phyloP scores from a whole-genome alignment of 495 filamentous ascomycete genomes.

The Daldinia concentrica region DNA sequence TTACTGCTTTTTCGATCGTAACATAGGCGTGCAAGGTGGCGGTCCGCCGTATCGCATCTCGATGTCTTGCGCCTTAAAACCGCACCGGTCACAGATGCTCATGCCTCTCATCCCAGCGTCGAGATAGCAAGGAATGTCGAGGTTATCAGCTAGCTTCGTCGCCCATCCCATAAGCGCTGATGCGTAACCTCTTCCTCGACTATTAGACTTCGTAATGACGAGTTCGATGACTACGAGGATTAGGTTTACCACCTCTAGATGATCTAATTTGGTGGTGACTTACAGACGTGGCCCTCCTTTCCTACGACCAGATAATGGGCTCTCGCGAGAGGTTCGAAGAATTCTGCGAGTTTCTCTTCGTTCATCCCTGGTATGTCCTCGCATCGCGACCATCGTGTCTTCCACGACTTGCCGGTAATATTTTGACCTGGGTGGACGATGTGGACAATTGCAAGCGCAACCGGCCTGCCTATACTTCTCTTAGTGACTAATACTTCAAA shows the following conservation, averaged over 20 bases:
- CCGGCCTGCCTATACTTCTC: slow-evolving; percentile 28
- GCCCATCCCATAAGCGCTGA: slow-evolving; percentile 42
- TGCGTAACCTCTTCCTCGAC: slow-evolving; percentile 41
- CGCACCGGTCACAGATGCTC: slow-evolving; percentile 43
- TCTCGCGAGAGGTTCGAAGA: slow-evolving; percentile 42
- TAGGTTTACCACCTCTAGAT: neutral
- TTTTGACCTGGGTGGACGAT: slow-evolving; percentile 41
- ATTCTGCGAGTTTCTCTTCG: slow-evolving; percentile 37
- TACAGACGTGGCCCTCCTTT: slow-evolving; percentile 45
- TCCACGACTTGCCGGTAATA: slow-evolving; percentile 39
- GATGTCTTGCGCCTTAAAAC: slow-evolving; percentile 41
- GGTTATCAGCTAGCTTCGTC: slow-evolving; percentile 38
- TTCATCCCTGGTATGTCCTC: slow-evolving; percentile 40
- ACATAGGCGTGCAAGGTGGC: slow-evolving; percentile 44
- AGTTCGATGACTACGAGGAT: slow-evolving; percentile 37
- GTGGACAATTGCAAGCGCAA: slow-evolving; percentile 37
- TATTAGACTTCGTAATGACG: slow-evolving; percentile 40
- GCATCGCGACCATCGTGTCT: slow-evolving; percentile 40
- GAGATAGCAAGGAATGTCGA: slow-evolving; percentile 41
- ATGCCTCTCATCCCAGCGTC: slow-evolving; percentile 44
- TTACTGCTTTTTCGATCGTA: slow-evolving; percentile 33
- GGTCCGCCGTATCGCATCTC: slow-evolving; percentile 39
- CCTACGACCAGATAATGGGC: slow-evolving; percentile 39
- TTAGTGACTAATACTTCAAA: neutral
- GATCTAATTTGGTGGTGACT: neutral